A percentile compares a stretch with the other conserved stretches of the same genome.
phyloP scores from a whole-genome alignment of 2,329 filamentous ascomycete genomes.

The Rhynchosporium agropyri region DNA sequence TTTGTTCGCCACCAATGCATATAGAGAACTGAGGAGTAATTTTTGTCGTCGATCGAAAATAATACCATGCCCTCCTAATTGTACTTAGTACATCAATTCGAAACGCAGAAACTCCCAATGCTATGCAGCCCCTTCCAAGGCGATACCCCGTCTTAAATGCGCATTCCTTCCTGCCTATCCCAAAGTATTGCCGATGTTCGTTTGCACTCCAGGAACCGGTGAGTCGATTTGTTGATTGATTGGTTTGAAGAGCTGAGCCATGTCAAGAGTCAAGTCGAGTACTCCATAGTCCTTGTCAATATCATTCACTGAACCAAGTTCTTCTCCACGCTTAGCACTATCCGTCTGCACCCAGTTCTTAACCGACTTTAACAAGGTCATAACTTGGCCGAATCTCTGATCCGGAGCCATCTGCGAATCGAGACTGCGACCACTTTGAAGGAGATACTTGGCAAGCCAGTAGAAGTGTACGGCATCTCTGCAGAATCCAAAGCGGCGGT shows the following conservation, averaged over 20 bases:
- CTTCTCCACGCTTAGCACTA: slow-evolving; percentile 65
- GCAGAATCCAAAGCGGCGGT: slow-evolving; percentile 67
- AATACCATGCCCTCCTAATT: slow-evolving; percentile 1
- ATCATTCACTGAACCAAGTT: slow-evolving; percentile 67
- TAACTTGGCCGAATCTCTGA: slow-evolving; percentile 60
- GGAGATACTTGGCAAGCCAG: slow-evolving; percentile 68
- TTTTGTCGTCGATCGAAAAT: slow-evolving; percentile 11
- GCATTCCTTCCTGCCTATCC: slow-evolving; percentile 31
- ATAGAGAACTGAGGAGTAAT: background rate
- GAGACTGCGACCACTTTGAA: slow-evolving; percentile 58
- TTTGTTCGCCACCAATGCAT: slow-evolving; percentile 21
- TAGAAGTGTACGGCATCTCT: slow-evolving; percentile 74
- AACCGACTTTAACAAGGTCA: slow-evolving; percentile 62
- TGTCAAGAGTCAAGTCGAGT: slow-evolving; percentile 67
- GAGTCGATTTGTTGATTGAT: slow-evolving; percentile 50
- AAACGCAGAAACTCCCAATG: slow-evolving; percentile 31
- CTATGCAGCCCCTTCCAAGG: slow-evolving; percentile 33
- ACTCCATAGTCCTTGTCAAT: slow-evolving; percentile 69
- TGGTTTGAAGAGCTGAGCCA: slow-evolving; percentile 71
- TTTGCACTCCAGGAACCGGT: slow-evolving; percentile 40
- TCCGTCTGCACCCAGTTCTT: slow-evolving; percentile 64
- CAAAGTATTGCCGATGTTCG: slow-evolving; percentile 34
- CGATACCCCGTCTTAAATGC: slow-evolving; percentile 30
- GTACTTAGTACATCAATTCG: slow-evolving; percentile 8
- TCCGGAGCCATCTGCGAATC: slow-evolving; percentile 62